Evolutionary conservation across 192 early-diverging fungal species (phyloP), one percentile per base, ranked within the genome.

Genomic region (Endogone sp.): DNA sequence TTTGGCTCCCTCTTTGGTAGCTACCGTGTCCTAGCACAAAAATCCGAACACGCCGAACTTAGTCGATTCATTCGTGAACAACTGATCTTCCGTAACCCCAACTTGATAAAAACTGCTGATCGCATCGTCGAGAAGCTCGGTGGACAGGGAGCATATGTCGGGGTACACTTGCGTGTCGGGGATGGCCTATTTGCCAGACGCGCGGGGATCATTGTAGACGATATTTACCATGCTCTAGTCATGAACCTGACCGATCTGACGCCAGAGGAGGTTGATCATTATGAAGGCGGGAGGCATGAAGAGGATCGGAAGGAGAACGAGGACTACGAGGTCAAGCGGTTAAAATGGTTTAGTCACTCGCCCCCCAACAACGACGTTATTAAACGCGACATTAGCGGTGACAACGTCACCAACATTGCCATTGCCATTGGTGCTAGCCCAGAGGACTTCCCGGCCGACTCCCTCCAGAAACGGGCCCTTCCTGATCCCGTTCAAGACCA

Each of bases 1-100:
- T 81, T 88, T 73, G 79, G 79, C 3, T 85, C 84, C 0, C 60
- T 85, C 9, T 88, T 82, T 72, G 82, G 79, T 1, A 77, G 72
- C 9, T 75, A 75, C 20, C 63, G 86, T 2, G 74, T 88, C 3
- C 44, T 83, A 0, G 78, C 80, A 3, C 77, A 85, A 59, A 44
- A 76, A 25, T 71, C 70, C 6, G 81, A 81, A n/a, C 75, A 80
- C 65, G 73, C 71, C 11, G 65, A 55, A n/a, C 74, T 78, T 26
- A 65, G 75, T 28, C 59, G 65, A 26, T 76, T 77, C 23, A 60
- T 87, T 63, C 64, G 79, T 13, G 65, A 68, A 27, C 66, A 79
- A 25, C 75, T 87, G 79, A 79, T 84, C n/a, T 74, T 84, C 23
- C 44, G 69, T 2, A 82, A 83, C 31, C 84, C 84, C 1, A 68